Evolutionary conservation across 2,329 filamentous ascomycete genomes (phyloP).

Genomic region (Paecilomyces variotii): DNA sequence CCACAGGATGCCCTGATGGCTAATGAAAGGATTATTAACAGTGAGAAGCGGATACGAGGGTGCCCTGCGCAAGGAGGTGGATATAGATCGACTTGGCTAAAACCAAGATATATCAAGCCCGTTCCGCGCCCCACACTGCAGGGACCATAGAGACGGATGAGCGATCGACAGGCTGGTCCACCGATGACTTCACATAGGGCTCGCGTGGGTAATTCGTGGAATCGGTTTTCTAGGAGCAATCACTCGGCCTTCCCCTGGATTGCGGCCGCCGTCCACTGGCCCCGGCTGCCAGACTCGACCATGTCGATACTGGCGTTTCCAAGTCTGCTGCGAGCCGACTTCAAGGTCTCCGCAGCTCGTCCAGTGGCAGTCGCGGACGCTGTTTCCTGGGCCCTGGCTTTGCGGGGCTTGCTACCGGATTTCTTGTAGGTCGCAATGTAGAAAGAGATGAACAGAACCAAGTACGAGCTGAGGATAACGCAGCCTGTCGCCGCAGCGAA

Average conservation of each 20-base stretch:
- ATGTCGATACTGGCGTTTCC: slow-evolving; percentile 8
- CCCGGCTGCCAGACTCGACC: slow-evolving; percentile 6
- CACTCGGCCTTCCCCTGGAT: not conserved
- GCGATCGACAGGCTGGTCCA: not conserved
- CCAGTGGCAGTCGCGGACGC: slow-evolving; percentile 12
- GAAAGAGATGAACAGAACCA: slow-evolving; percentile 91
- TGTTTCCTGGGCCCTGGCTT: slow-evolving; percentile 70
- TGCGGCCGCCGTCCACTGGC: slow-evolving; percentile 6
- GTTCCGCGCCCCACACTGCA: not conserved
- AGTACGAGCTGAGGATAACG: slow-evolving; percentile 78
- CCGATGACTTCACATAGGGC: not conserved
- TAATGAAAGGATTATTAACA: not conserved
- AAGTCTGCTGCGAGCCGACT: slow-evolving; percentile 10
- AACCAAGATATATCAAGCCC: not conserved
- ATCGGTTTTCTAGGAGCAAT: not conserved
- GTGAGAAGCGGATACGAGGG: not conserved
- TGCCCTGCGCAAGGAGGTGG: not conserved
- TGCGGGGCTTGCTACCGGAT: slow-evolving; percentile 26
- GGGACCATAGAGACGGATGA: not conserved
- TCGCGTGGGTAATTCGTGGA: not conserved
- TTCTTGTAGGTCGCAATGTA: slow-evolving; percentile 84
- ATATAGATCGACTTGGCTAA: not conserved
- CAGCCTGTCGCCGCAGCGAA: slow-evolving; percentile 85
- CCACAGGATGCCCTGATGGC: not conserved
- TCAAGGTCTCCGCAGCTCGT: slow-evolving; percentile 12